Evolutionary conservation across 2,329 filamentous ascomycete genomes (phyloP), one percentile per base, ranked within the genome.

Genomic region (Colletotrichum scovillei): DNA sequence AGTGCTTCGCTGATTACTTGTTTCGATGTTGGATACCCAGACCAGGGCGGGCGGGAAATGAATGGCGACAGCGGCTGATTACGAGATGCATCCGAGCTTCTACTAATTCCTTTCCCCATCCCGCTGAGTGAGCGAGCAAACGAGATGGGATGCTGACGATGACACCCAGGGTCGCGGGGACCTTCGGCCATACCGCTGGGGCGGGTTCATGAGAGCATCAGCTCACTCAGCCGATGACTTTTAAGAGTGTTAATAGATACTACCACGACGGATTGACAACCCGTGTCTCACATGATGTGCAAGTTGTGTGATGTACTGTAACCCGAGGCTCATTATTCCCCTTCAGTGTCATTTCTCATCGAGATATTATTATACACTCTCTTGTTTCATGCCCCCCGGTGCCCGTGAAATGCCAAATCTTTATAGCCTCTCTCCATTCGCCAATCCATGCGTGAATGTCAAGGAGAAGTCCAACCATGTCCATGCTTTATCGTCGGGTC

Each of bases 341-440:
- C 42, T 11, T 59, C 53, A 49, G 30, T 22, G 55, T 73, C 70
- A 69, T 73, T 73, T 67, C 57, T 73, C 70, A 35, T 72, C 42
- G 69, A 59, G 63, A 73, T 42, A 65, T 73, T 73, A 69, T 53
- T 73, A 64, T 69, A 73, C 70, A 73, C 70, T 73, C 66, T 69
- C 59, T 59, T 59, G 42, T 53, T 49, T 73, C 70, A 63, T 73
- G 66, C 59, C 66, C 32, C 38, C n/a, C 30, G 32, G 16, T 46
- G 57, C 55, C 60, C 12, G 26, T 67, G 11, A 56, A 72, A 69
- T 73, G 70, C 70, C 66, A 58, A 66, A 72, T 19, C 58, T 67
- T 26, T 46, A 42, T 26, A 22, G 8, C 38, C 30, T 57, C 62
- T 66, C 67, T 63, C 38, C 38, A 58, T 73, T 73, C 67, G 67